A percentile compares a stretch with the other conserved stretches of the same genome.
Conservation (phyloP, 176 grass and related monocot species). For the Chloris gayana region DNA sequence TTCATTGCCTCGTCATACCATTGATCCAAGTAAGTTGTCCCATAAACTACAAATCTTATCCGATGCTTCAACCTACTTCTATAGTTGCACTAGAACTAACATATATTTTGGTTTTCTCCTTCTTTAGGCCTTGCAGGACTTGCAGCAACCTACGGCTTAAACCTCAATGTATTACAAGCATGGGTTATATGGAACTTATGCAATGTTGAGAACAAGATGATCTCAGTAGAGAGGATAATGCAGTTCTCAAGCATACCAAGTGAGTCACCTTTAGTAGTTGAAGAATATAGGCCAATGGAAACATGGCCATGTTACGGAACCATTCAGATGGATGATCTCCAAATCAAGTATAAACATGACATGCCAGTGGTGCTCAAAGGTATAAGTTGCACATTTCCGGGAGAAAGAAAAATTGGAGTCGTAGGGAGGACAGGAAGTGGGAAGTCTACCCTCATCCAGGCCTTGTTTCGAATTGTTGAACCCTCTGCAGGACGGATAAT, state of each 20-base stretch:
- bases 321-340: conserved; percentile 66
- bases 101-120: conserved; percentile 14
- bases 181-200: conserved; percentile 97
- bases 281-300: conserved; percentile 56
- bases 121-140: conserved; percentile 80
- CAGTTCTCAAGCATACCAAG: conserved; percentile 75
- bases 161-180: conserved; percentile 84
- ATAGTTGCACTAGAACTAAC: neutral
- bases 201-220: conserved; percentile 95
- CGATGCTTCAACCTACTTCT: neutral
- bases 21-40: conserved; percentile 77
- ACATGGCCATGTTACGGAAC: conserved; percentile 71
- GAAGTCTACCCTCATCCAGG: conserved; percentile 93
- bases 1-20: conserved; percentile 58
- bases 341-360: conserved; percentile 60
- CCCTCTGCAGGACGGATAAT: conserved; percentile 71
- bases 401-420: conserved; percentile 87
- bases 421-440: conserved; percentile 91
- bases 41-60: neutral
- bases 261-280: conserved; percentile 66
- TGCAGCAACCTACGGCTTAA: conserved; percentile 83
- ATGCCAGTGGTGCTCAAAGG: conserved; percentile 75
- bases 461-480: conserved; percentile 89
- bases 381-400: conserved; percentile 86
- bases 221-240: conserved; percentile 94